Evolutionary conservation across 495 filamentous ascomycete species (phyloP).

Genomic region (Saxophila tyrrhenica): DNA sequence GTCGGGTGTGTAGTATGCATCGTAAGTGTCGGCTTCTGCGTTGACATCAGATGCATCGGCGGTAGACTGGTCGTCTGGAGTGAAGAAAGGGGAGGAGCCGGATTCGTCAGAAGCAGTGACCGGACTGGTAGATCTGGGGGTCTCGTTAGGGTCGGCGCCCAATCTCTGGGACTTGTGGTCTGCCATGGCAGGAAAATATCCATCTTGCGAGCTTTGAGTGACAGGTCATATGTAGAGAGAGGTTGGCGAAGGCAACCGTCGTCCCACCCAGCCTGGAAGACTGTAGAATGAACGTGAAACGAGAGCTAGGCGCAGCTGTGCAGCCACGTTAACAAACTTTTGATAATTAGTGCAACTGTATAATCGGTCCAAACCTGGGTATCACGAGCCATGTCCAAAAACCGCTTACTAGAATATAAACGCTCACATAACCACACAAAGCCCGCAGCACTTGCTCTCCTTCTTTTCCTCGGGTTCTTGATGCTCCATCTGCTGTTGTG

Average conservation of each 20-base stretch:
- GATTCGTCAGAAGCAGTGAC: not conserved
- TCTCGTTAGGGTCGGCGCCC: no score
- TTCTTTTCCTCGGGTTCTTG: conserved; percentile 8
- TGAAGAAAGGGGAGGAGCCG: not conserved
- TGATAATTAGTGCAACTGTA: not conserved
- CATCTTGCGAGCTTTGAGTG: no score
- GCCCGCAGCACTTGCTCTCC: conserved; percentile 18
- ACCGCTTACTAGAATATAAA: no score
- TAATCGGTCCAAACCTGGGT: not conserved
- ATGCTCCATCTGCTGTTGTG: conserved; percentile 12
- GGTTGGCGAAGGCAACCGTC: no score
- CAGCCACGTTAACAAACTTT: not conserved
- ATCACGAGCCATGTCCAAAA: not conserved
- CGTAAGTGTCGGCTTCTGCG: not conserved
- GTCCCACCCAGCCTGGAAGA: not conserved
- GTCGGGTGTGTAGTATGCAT: not conserved
- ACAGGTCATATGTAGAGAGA: no score
- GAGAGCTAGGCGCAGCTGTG: not conserved
- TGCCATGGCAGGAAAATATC: no score
- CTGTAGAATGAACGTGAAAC: not conserved
- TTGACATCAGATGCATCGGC: not conserved
- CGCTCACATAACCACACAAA: conserved; percentile 20
- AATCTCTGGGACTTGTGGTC: no score
- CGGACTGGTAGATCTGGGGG: no score
- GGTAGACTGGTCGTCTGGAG: not conserved